These are phyloP conservation scores for Penicillium odoratum DNA, from an alignment of 495 filamentous ascomycete species.

Conservation along the genomic window DNA sequence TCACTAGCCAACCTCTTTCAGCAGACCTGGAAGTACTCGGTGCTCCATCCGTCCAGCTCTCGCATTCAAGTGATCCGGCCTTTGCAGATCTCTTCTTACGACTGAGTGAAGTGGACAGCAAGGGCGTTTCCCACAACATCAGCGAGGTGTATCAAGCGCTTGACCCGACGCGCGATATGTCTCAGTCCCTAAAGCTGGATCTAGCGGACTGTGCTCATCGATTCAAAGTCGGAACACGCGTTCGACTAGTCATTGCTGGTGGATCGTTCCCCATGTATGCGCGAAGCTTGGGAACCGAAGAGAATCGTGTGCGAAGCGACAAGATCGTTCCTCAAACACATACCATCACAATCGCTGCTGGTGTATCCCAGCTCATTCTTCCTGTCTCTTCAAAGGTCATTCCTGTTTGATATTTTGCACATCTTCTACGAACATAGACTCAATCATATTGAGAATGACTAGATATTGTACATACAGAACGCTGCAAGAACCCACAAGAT, in stretches of 20 bases:
- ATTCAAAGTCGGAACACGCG: slow-evolving; percentile 14
- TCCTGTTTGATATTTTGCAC: not conserved
- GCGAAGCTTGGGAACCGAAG: slow-evolving; percentile 20
- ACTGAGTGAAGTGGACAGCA: slow-evolving; percentile 30
- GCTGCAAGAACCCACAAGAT: too few species aligned
- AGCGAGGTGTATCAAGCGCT: slow-evolving; percentile 23
- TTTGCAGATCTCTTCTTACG: slow-evolving; percentile 31
- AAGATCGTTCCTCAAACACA: slow-evolving; percentile 16
- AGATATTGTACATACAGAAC: too few species aligned
- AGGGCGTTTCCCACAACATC: slow-evolving; percentile 28
- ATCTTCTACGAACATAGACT: not conserved
- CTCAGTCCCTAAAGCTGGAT: slow-evolving; percentile 10
- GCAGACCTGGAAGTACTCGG: slow-evolving; percentile 27
- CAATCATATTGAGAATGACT: not conserved
- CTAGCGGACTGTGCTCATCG: slow-evolving; percentile 23
- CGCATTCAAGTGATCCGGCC: slow-evolving; percentile 26
- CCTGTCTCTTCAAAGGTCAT: slow-evolving; percentile 2
- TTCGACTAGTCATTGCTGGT: slow-evolving; percentile 20
- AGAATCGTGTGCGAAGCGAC: slow-evolving; percentile 17
- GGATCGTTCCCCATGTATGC: slow-evolving; percentile 25
- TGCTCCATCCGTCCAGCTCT: slow-evolving; percentile 20
- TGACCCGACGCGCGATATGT: slow-evolving; percentile 15
- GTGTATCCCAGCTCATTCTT: slow-evolving; percentile 17
- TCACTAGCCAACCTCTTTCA: slow-evolving; percentile 27
- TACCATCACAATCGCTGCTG: slow-evolving; percentile 17